Percentiles rank a stretch among this genome's conserved stretches.
Conservation (phyloP, 2,329 filamentous ascomycete genomes). For the Penicillium sp. region DNA sequence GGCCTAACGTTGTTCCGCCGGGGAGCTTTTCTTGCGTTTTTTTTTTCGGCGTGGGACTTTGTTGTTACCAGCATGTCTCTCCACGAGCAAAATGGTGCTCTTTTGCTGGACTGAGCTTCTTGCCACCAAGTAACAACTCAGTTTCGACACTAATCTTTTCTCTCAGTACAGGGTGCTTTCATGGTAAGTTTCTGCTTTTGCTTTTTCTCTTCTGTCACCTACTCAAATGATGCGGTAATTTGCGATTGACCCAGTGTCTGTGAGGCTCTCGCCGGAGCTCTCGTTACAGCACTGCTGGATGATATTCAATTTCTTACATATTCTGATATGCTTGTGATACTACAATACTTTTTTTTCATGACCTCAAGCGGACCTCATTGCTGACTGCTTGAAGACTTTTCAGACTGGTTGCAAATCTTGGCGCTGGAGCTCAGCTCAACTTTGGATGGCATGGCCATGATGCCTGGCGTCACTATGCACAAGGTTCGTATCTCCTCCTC, state of each 20-base stretch:
- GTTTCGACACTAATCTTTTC: background rate
- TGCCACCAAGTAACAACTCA: constrained; percentile 2
- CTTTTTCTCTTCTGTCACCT: constrained; percentile 8
- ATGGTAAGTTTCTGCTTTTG: constrained; percentile 26
- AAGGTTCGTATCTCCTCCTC: constrained; percentile 1
- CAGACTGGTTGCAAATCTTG: background rate
- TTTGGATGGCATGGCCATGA: background rate
- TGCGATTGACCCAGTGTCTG: constrained; percentile 89
- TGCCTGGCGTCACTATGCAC: background rate
- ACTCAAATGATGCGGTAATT: constrained; percentile 90
- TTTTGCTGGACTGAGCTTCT: background rate
- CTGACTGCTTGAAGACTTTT: constrained; percentile 30
- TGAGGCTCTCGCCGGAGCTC: constrained; percentile 88
- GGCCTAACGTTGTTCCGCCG: constrained; percentile 28
- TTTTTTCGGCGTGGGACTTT: constrained; percentile 18
- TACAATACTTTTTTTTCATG: constrained; percentile 5
- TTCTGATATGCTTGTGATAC: constrained; percentile 67
- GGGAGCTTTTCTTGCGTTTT: constrained; percentile 24
- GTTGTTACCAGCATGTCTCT: constrained; percentile 7
- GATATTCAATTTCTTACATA: constrained; percentile 99
- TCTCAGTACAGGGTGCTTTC: constrained; percentile 1
- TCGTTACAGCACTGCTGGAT: constrained; percentile 72
- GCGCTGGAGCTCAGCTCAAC: background rate
- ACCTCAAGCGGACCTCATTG: constrained; percentile 5
- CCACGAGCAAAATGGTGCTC: constrained; percentile 24